Base-by-base conservation (phyloP, 2,329 filamentous ascomycete genomes). In the Talaromyces sp. region DNA sequence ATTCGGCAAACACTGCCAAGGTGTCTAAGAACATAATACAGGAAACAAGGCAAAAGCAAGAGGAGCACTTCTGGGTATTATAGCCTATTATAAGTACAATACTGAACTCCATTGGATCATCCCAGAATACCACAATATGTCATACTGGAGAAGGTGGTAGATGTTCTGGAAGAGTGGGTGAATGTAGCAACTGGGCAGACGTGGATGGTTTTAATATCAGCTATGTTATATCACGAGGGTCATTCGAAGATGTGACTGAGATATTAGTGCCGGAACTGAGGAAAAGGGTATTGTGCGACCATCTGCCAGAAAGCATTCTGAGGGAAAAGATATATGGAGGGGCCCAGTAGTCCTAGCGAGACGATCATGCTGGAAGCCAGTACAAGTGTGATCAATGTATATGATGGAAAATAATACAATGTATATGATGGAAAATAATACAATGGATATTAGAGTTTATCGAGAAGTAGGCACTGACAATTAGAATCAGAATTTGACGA, bases 361-460 rank as follows among this genome's bases (percentile, higher is more conserved):
- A 74, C 61, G 85, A 88, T 67, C 85, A 88, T 68, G 65, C 74
- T 0, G 85, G 84, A 1, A 81, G 78, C 55, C 69, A 64, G 62
- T 88, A 86, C 66, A 85, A 83, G 71, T 88, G 86, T 63, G 77
- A 82, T n/a, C n/a, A n/a, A n/a, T 63, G 79, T 84, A 2, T 87
- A 86, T 63, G 45, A 51, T 50, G 45, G 45, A 69, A 79, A 58
- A 81, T 86, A 64, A 84, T n/a, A n/a, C n/a, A n/a, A n/a, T 63
- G 79, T 84, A 2, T 87, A 86, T 63, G 45, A 51, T 50, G 45
- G 45, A 69, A 79, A 58, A 81, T 86, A 64, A 84, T n/a, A n/a
- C n/a, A n/a, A n/a, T 63, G 79, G 84, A 2, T 87, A 86, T 63
- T n/a, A n/a, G n/a, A n/a, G n/a, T n/a, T n/a, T n/a, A n/a, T n/a